Base-by-base conservation (phyloP, 2,329 filamentous ascomycete species). In the Monilinia laxa region DNA sequence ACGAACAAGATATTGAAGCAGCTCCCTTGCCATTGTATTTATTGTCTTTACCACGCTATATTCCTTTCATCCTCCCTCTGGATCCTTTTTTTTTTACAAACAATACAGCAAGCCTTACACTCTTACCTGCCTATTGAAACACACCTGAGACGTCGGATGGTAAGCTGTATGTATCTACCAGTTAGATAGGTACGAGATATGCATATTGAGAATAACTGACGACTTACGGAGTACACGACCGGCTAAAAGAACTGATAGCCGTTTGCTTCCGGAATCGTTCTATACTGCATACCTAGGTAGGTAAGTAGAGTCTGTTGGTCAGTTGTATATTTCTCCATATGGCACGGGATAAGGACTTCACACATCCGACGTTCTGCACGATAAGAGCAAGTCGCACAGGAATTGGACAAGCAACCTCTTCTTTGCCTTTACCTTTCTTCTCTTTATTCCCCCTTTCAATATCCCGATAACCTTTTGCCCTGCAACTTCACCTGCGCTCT, bases 261-360 rank as follows among this genome's bases (percentile, higher is more conserved):
- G 18, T 23, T 59, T 31, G 55, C 57, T 59, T 23, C 57, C 49
- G 57, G 42, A 49, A 59, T n/a, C 20, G 57, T 49, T 49, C 42
- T n/a, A 35, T n/a, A 35, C 25, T 23, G 57, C 42, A 35, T 35
- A 35, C 31, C 7, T 35, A 35, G 31, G 31, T 35, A 35, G 31
- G 31, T 35, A 9, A 9, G 31, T 35, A 4, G 31, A 35, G 31
- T 35, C 31, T 35, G 31, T 35, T 35, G 31, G 31, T 35, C 31
- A 49, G 25, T 31, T 25, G 28, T 47, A 35, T 35, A 25, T 35
- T 51, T 51, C 45, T 51, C 45, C 9, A 16, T 18, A 49, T 51
- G 14, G 11, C 58, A 62, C 45, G 58, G 28, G 45, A 38, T 23
- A 18, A 51, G n/a, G 28, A 62, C 28, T 16, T 62, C 51, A 16